A percentile compares a stretch with the other conserved stretches of the same genome.
phyloP scores from a whole-genome alignment of 1,284 basidiomycete genomes.

The Sanghuangporus baumii region DNA sequence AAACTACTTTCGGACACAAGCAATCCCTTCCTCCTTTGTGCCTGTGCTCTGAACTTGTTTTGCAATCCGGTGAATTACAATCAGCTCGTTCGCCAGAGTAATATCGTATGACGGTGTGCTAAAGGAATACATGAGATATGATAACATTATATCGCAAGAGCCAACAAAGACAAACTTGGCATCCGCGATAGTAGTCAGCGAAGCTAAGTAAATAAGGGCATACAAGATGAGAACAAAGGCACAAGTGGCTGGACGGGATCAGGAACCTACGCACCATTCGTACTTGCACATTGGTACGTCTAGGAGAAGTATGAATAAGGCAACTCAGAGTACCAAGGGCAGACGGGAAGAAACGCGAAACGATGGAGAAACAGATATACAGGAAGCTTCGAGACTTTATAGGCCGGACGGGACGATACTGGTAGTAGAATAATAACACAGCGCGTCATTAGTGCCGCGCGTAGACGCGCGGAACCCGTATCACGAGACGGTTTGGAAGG shows the following conservation, averaged over 20 bases:
- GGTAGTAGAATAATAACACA: conserved; percentile 5
- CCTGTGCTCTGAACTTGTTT: conserved; percentile 47
- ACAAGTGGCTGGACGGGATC: neutral
- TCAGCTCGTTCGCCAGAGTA: conserved; percentile 52
- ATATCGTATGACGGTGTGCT: conserved; percentile 62
- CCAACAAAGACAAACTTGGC: conserved; percentile 9
- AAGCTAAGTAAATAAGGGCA: conserved; percentile 3
- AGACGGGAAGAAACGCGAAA: neutral
- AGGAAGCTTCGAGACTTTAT: neutral
- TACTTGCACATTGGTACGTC: conserved; percentile 11
- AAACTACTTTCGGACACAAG: conserved; percentile 37
- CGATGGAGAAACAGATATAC: neutral
- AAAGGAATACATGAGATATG: neutral
- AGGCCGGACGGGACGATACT: neutral
- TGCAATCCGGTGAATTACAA: conserved; percentile 45
- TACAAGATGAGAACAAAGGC: neutral
- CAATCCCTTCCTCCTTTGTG: conserved; percentile 48
- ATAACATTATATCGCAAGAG: neutral
- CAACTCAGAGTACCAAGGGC: neutral
- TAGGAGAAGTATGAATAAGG: neutral
- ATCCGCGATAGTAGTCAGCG: conserved; percentile 19
- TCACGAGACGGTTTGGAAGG: conserved; percentile 5
- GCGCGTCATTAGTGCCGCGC: conserved; percentile 10
- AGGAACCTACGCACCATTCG: conserved; percentile 12
- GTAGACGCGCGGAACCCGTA: neutral